A percentile compares a stretch with the other conserved stretches of the same genome.
These are phyloP conservation scores for Epichloe sp. DNA, from an alignment of 2,329 filamentous ascomycete genomes.

Conservation along the genomic window DNA sequence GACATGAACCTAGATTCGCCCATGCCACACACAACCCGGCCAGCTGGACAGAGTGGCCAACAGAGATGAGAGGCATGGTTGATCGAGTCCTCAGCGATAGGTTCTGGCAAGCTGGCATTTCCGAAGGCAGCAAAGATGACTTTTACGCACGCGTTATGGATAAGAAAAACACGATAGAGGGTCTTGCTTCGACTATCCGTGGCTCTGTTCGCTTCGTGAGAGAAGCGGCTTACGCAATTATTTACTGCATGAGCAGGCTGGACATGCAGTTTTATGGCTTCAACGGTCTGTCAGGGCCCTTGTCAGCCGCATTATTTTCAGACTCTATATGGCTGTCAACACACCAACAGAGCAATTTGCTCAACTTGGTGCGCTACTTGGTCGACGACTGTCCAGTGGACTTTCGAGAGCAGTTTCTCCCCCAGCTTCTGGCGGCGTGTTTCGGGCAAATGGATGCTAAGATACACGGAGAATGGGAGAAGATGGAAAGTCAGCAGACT, in stretches of 20 bases:
- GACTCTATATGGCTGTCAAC: conserved; percentile 74
- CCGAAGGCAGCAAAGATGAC: conserved; percentile 86
- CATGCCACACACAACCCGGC: conserved; percentile 81
- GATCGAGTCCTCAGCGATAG: conserved; percentile 78
- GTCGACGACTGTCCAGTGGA: conserved; percentile 85
- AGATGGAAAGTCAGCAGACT: conserved; percentile 50
- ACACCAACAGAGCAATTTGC: conserved; percentile 85
- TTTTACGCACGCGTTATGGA: conserved; percentile 88
- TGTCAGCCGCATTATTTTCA: conserved; percentile 73
- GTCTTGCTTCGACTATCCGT: conserved; percentile 83
- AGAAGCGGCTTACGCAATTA: conserved; percentile 85
- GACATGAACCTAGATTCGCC: conserved; percentile 46
- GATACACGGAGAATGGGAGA: conserved; percentile 76
- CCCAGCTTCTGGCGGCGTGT: conserved; percentile 66
- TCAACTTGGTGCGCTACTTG: conserved; percentile 77
- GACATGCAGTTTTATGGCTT: conserved; percentile 88
- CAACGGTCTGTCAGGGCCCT: conserved; percentile 63
- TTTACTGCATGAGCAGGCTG: conserved; percentile 84
- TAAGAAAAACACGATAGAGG: conserved; percentile 81
- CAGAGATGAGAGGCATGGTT: conserved; percentile 65
- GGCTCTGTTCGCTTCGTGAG: conserved; percentile 80
- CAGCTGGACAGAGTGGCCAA: conserved; percentile 68
- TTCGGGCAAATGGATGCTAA: conserved; percentile 82
- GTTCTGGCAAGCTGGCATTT: conserved; percentile 98
- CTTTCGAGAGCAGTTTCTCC: conserved; percentile 66